Base-by-base conservation (phyloP, 805 yeast species). In the Zygosaccharomyces siamensis region DNA sequence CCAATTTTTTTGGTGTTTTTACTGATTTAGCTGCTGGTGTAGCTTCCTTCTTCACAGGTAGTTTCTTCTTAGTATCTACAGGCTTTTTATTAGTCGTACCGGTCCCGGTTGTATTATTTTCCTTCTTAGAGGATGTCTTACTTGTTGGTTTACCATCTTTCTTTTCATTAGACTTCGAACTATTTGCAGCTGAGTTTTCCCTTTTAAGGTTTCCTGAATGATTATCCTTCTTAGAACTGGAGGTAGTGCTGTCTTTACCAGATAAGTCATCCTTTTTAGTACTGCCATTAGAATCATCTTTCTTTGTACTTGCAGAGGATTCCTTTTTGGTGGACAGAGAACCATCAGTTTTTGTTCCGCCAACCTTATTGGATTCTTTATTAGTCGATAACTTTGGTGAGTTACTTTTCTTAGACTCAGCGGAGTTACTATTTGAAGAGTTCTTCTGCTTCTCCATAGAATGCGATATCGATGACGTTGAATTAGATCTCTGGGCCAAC, bases 1-100 rank as follows among this genome's bases (percentile, higher is more conserved):
- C 50, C 14, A 62, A 39, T 36, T 55, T 58, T 33, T 47, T 55
- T 6, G 62, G 59, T 11, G 64, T 56, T 38, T 59, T 51, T 8
- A 50, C 28, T 12, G 47, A 46, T 30, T 53, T 49, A 14, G 55
- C 47, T 10, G 49, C 12, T 7, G 52, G 26, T 23, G 47, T 45
- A 5, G 43, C 20, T 21, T 55, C 61, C 43, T 52, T 56, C 43
- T 45, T 49, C 7, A 37, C 38, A 10, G 30, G 23, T 10, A 23
- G 21, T 24, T 48, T 45, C 46, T 52, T 52, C 33, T 49, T 48
- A 14, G 37, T 42, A n/a, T 51, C 45, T 33, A 26, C 32, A 10
- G 40, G 31, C 18, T 33, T 49, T n/a, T 31, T 28, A 31, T 41
- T 41, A 26, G 36, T 37, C 18, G 31, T 31, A 10, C 14, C 40